Conservation (phyloP, 129 eudicot genomes). For the Flaveria robusta region DNA sequence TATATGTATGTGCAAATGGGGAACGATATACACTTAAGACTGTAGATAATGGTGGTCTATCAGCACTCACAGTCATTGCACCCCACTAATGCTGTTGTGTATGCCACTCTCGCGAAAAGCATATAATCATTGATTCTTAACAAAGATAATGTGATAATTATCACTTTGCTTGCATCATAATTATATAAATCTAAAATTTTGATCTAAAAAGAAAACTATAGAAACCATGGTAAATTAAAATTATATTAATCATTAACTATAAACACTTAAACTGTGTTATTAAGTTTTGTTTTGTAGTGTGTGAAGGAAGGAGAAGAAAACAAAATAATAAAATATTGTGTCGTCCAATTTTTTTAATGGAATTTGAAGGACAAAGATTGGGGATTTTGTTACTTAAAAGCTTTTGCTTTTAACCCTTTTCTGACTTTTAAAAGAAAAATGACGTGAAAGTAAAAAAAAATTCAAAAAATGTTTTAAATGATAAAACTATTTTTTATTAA, state of each 20-base stretch:
- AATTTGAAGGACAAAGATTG: too few species aligned
- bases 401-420: neutral
- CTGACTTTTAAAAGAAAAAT: neutral
- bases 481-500: neutral
- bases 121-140: conserved; percentile 29
- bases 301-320: neutral
- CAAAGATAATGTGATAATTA: conserved; percentile 30
- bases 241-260: neutral
- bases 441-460: neutral
- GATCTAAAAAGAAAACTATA: neutral
- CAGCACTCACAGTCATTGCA: conserved; percentile 33
- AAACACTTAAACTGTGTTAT: neutral
- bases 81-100: conserved; percentile 44
- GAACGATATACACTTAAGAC: neutral
- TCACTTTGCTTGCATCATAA: conserved; percentile 36
- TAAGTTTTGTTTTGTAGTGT: neutral
- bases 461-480: neutral
- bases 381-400: neutral
- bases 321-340: neutral
- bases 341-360: too few species aligned
- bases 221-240: neutral
- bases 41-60: conserved; percentile 21
- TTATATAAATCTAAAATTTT: neutral
- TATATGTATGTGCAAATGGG: too few species aligned
- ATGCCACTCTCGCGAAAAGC: conserved; percentile 36